Evolutionary conservation across 768 basidiomycete species (phyloP).

Genomic region (Suillus occidentalis): DNA sequence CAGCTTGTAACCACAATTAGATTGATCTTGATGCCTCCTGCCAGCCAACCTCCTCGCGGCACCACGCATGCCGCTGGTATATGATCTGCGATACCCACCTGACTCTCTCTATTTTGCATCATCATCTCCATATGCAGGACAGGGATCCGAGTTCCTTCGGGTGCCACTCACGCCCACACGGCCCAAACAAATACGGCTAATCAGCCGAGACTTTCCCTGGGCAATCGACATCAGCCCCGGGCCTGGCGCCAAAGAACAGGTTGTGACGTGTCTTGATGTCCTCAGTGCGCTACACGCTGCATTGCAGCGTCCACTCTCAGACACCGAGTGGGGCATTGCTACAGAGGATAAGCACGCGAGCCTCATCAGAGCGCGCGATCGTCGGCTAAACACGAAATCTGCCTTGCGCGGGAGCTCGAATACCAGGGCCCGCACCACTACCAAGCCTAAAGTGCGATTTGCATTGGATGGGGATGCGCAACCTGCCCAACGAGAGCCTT

Average conservation of each 20-base stretch:
- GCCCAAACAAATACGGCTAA: conserved; percentile 2
- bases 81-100: conserved; percentile 9
- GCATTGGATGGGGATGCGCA: not conserved
- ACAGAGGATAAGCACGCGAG: conserved; percentile 1
- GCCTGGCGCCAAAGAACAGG: not conserved
- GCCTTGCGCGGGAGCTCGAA: not conserved
- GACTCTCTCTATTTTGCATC: not conserved
- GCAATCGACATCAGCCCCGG: conserved; percentile 2
- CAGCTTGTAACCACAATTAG: not conserved
- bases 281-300: conserved; percentile 7
- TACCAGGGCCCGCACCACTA: not conserved
- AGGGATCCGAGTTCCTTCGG: not conserved
- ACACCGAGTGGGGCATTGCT: conserved; percentile 10
- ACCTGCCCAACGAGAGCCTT: not conserved
- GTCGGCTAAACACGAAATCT: not conserved
- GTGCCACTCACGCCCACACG: conserved; percentile 1
- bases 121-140: not conserved
- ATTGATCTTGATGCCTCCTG: not conserved
- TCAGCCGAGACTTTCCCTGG: conserved; percentile 14
- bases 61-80: conserved; percentile 4
- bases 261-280: conserved; percentile 9
- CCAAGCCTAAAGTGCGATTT: not conserved
- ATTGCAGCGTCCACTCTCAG: conserved; percentile 9
- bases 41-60: not conserved
- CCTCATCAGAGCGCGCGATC: conserved; percentile 2